These are phyloP conservation scores for Leishmania aethiopica DNA, from an alignment of 208 protist genomes.

Conservation along the genomic window DNA sequence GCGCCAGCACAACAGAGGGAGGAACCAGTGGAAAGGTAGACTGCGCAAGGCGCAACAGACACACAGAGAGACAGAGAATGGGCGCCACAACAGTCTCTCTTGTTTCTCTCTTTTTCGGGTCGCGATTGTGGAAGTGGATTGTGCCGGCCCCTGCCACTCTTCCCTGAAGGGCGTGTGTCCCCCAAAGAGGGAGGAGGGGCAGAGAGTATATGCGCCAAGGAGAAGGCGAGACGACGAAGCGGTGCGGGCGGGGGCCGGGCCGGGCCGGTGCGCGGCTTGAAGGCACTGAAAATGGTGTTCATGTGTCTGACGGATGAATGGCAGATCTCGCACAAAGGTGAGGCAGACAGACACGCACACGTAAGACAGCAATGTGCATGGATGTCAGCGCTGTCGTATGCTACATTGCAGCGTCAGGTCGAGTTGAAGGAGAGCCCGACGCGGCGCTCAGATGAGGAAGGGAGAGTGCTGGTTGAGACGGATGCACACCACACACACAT, in stretches of 20 bases:
- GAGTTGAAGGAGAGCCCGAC: background rate
- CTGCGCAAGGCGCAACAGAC: background rate
- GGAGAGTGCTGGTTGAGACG: background rate
- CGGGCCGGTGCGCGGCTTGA: background rate
- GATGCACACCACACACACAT: background rate
- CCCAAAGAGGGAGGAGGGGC: background rate
- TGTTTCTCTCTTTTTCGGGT: background rate
- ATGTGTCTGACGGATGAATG: background rate
- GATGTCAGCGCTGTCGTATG: background rate
- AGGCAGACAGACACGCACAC: background rate
- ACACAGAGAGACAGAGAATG: background rate
- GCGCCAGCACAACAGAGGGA: background rate
- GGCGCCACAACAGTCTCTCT: background rate
- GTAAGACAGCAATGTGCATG: background rate
- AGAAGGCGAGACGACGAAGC: background rate
- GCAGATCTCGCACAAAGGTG: background rate
- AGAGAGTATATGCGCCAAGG: background rate
- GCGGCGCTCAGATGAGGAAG: background rate
- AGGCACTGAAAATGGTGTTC: background rate
- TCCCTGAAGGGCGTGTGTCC: background rate
- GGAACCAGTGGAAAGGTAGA: background rate
- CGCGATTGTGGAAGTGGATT: background rate
- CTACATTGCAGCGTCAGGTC: background rate
- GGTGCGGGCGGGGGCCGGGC: background rate
- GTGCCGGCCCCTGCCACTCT: background rate